Conservation (phyloP, 805 yeast genomes). For the Maudiozyma barnettii region DNA sequence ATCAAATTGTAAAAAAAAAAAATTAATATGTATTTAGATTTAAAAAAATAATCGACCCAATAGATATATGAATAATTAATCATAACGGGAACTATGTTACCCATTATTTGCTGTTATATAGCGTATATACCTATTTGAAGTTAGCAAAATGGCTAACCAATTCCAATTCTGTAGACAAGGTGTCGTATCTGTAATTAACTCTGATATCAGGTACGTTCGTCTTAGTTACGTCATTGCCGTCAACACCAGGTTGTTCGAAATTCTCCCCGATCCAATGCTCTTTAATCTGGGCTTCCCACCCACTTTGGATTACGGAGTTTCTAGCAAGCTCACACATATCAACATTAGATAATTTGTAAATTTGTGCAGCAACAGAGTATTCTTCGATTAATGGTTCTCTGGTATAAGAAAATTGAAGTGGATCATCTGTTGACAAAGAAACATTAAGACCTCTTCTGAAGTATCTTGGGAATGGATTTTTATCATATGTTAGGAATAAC, state of each 20-base stretch:
- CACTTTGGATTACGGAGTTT: conserved; percentile 88
- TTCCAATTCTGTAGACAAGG: conserved; percentile 60
- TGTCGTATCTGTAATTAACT: conserved; percentile 73
- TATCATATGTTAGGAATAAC: conserved; percentile 86
- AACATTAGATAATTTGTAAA: conserved; percentile 84
- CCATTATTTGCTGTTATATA: too few species aligned
- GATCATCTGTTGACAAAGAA: conserved; percentile 93
- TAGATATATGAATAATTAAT: too few species aligned
- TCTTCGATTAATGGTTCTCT: conserved; percentile 96
- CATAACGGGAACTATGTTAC: too few species aligned
- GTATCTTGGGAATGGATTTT: conserved; percentile 87
- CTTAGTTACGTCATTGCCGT: conserved; percentile 83
- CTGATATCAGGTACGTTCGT: conserved; percentile 92
- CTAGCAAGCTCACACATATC: conserved; percentile 96
- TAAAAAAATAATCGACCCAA: not conserved
- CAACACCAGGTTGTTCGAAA: conserved; percentile 49
- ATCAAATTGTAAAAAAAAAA: not conserved
- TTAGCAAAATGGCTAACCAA: conserved; percentile 51
- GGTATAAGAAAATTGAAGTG: conserved; percentile 92
- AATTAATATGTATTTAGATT: too few species aligned
- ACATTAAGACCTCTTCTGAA: conserved; percentile 92
- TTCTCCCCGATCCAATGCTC: conserved; percentile 85
- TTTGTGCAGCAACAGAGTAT: conserved; percentile 96
- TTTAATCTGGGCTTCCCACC: conserved; percentile 81
- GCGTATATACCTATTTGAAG: conserved; percentile 5